Evolutionary conservation across 2,329 filamentous ascomycete genomes (phyloP).

Genomic region (Pseudogymnoascus sp.): DNA sequence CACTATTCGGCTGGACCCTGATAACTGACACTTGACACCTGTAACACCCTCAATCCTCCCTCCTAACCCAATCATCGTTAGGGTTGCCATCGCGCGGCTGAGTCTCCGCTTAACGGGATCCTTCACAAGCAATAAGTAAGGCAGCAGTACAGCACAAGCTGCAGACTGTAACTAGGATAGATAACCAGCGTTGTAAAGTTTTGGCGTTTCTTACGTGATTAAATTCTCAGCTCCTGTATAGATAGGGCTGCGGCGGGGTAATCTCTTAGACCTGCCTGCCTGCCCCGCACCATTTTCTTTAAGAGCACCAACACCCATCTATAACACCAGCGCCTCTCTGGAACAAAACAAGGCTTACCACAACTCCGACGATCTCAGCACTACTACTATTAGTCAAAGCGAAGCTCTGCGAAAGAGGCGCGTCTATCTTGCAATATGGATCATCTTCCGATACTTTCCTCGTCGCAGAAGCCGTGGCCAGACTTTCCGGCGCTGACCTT

Average conservation of each 20-base stretch:
- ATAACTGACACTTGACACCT: neutral
- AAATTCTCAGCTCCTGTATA: neutral
- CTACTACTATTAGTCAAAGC: neutral
- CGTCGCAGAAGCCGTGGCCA: neutral
- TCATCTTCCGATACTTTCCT: neutral
- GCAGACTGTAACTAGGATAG: neutral
- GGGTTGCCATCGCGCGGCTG: neutral
- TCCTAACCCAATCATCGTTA: neutral
- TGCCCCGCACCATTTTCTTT: neutral
- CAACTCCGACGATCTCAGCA: neutral
- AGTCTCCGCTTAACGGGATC: neutral
- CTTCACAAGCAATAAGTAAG: neutral
- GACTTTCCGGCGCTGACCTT: slow-evolving; percentile 4
- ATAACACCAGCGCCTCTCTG: neutral
- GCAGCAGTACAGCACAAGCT: neutral
- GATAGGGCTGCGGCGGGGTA: neutral
- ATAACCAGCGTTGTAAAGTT: neutral
- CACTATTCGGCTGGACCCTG: neutral
- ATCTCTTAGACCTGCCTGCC: neutral
- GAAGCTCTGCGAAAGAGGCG: neutral
- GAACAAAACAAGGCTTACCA: neutral
- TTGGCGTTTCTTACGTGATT: neutral
- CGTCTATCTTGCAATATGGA: neutral
- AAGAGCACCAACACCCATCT: neutral
- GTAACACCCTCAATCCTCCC: neutral